Evolutionary conservation across 495 filamentous ascomycete species (phyloP), one percentile per base, ranked within the genome.

Genomic region (Penicillium taxi): DNA sequence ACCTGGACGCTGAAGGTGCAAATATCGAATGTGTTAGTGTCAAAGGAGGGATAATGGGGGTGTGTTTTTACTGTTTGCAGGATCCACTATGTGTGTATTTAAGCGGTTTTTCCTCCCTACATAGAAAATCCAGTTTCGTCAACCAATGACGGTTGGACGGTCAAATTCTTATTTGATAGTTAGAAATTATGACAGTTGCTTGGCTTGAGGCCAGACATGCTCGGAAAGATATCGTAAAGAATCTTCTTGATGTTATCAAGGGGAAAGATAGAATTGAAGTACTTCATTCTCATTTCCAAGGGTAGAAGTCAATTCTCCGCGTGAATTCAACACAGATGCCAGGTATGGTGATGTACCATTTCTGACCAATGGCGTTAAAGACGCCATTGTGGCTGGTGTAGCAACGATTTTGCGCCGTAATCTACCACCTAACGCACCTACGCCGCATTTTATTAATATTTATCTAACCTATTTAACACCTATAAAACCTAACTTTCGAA

Each of bases 1-100:
- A 28, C 11, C 12, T 37, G 35, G 25, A 37, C 25, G 4, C 35
- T 26, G 35, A 19, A 37, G 8, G 35, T 37, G 23, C 35, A 37
- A 24, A 8, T 37, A 11, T 37, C 35, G 16, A 37, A 37, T 13
- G 23, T 37, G 24, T 37, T 37, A 16, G 18, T 17, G 28, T 16
- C 8, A 37, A n/a, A n/a, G n/a, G n/a, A n/a, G n/a, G n/a, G n/a
- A n/a, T n/a, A n/a, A n/a, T n/a, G n/a, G n/a, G n/a, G n/a, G n/a
- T n/a, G n/a, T n/a, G n/a, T n/a, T n/a, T n/a, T n/a, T n/a, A n/a
- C n/a, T n/a, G n/a, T n/a, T n/a, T n/a, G n/a, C n/a, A n/a, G n/a
- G n/a, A n/a, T n/a, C n/a, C n/a, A n/a, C n/a, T n/a, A n/a, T n/a
- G n/a, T n/a, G n/a, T n/a, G n/a, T n/a, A n/a, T n/a, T n/a, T n/a